These are phyloP conservation scores for Scolecobasidium constrictum DNA, from an alignment of 2,329 filamentous ascomycete species.

Conservation along the genomic window DNA sequence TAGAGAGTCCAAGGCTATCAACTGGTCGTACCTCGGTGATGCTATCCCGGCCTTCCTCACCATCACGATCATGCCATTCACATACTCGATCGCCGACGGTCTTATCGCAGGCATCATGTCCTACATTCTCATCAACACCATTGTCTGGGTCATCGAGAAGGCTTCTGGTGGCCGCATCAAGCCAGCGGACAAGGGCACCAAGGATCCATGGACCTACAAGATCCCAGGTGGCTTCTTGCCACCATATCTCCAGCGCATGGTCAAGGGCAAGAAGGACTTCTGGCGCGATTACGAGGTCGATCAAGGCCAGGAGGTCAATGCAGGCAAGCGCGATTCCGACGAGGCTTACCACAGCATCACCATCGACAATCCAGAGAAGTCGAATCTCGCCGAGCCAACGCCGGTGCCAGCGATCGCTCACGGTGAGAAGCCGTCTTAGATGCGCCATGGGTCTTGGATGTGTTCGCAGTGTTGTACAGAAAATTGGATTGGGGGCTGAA, in stretches of 20 bases:
- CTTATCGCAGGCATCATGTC: conserved; percentile 70
- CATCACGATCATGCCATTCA: conserved; percentile 79
- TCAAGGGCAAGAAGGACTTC: conserved; percentile 60
- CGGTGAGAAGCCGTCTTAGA: too few relatives aligned
- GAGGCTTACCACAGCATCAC: neutral
- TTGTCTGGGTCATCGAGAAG: conserved; percentile 58
- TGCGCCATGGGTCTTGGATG: too few relatives aligned
- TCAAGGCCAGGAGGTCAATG: neutral
- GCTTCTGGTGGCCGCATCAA: conserved; percentile 57
- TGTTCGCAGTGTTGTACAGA: too few relatives aligned
- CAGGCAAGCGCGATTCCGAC: neutral
- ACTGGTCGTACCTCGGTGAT: conserved; percentile 79
- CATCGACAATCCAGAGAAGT: neutral
- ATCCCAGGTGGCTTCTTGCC: conserved; percentile 66
- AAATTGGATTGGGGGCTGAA: too few relatives aligned
- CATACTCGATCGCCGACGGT: conserved; percentile 79
- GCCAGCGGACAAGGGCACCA: conserved; percentile 63
- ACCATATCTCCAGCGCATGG: conserved; percentile 57
- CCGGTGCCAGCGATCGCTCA: neutral
- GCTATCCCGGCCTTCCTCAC: conserved; percentile 76
- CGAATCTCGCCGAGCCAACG: too few relatives aligned
- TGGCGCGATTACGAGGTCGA: conserved; percentile 35
- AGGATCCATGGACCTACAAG: conserved; percentile 72
- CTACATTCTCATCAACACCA: conserved; percentile 65
- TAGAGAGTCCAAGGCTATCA: conserved; percentile 67